A percentile compares a stretch with the other conserved stretches of the same genome.
These are phyloP conservation scores for Eurotiales sp. DNA, from an alignment of 2,329 filamentous ascomycete genomes.

Conservation along the genomic window DNA sequence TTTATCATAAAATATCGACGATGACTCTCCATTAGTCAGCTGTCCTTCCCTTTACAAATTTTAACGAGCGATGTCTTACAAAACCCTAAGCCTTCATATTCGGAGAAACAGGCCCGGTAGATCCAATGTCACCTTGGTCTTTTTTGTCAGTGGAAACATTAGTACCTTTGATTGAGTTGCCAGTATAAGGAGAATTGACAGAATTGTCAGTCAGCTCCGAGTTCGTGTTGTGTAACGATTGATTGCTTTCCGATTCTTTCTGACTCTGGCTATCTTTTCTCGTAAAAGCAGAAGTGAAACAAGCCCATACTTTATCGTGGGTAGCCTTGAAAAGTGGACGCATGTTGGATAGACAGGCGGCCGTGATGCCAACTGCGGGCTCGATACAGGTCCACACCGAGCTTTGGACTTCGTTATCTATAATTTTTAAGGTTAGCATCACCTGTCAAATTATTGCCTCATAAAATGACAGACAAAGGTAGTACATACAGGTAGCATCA, in stretches of 20 bases:
- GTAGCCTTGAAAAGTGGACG: constrained; percentile 15
- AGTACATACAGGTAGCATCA: constrained; percentile 28
- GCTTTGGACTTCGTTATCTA: constrained; percentile 28
- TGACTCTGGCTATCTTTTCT: background rate
- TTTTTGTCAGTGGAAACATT: no score
- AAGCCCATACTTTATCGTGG: background rate
- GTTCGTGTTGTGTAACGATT: background rate
- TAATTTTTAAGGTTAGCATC: background rate
- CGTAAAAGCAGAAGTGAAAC: background rate
- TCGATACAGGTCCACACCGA: constrained; percentile 31
- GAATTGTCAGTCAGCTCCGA: background rate
- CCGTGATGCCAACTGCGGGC: constrained; percentile 27
- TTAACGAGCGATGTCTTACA: background rate
- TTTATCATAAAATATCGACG: no score
- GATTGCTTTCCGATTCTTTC: background rate
- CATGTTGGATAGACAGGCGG: constrained; percentile 28
- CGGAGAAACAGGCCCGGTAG: background rate
- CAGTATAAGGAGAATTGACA: background rate
- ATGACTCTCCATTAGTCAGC: no score
- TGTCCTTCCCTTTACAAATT: no score
- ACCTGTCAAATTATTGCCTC: background rate
- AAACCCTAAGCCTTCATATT: background rate
- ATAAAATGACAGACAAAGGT: background rate
- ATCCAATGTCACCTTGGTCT: no score
- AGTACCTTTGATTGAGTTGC: background rate